Evolutionary conservation across 106 monocot genomes (phyloP), one percentile per base, ranked within the genome.

Genomic region (Chionographis japonica): DNA sequence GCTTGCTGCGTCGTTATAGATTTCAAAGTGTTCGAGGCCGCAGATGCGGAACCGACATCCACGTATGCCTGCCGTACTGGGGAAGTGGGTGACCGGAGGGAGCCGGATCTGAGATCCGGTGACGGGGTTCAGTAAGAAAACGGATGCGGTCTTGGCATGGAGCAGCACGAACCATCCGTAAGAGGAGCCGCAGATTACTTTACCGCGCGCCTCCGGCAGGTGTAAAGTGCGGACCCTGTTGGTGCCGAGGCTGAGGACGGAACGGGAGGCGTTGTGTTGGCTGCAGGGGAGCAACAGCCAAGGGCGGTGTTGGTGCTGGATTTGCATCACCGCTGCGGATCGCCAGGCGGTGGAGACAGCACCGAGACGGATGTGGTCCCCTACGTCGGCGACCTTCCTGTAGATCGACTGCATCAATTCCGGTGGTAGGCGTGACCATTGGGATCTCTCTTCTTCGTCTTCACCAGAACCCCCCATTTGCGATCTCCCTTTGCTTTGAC

Each of bases 241-340:
- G 61, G 61, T 15, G 40, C n/a, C 12, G 40, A 61, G 61, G 61
- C 61, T 61, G 40, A 61, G 15, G 61, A 61, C 13, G n/a, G 38
- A 39, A 37, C 61, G 40, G 14, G 12, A 4, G 61, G 10, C 1
- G 2, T 4, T 61, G 4, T 11, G 14, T 12, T 14, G 61, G 61
- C 6, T 2, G 61, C 40, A 38, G 6, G 40, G 61, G 39, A 61
- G 61, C 61, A 61, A 15, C 10, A 61, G 61, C 38, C 38, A 39
- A 6, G 41, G 61, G 54, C 1, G 54, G 4, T 12, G n/a, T n/a
- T n/a, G n/a, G n/a, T n/a, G n/a, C n/a, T n/a, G n/a, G n/a, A n/a
- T n/a, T n/a, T n/a, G n/a, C n/a, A n/a, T n/a, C n/a, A n/a, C n/a
- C n/a, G n/a, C n/a, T n/a, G n/a, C n/a, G n/a, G n/a, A n/a, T n/a